Percentiles rank a stretch among this genome's conserved stretches.
phyloP scores from a whole-genome alignment of 306 rosid genomes.

The Benincasa hispida region DNA sequence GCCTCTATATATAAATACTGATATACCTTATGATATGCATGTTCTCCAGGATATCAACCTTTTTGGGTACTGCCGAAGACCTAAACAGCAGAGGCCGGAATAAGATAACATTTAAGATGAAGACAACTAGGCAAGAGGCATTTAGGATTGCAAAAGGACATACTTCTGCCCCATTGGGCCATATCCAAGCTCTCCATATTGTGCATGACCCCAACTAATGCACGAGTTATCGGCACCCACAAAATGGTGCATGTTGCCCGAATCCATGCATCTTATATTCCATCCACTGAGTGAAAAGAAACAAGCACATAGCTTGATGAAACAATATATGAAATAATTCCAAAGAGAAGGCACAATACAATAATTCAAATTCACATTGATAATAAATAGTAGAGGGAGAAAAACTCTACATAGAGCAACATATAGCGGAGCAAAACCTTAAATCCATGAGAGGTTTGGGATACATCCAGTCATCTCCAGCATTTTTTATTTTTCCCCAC shows the following conservation, averaged over 20 bases:
- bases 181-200: conserved; percentile 94
- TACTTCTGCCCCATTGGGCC: conserved; percentile 95
- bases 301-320: background rate
- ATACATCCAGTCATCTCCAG: conserved; percentile 99
- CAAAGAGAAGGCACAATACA: background rate
- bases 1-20: background rate
- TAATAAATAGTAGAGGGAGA: background rate
- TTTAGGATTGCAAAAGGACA: conserved; percentile 4
- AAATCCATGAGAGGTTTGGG: conserved; percentile 97
- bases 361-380: background rate
- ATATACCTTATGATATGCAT: conserved; percentile 74
- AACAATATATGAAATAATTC: background rate
- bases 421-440: conserved; percentile 37
- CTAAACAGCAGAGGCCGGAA: conserved; percentile 22
- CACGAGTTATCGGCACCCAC: conserved; percentile 97
- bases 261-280: conserved; percentile 97
- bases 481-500: conserved; percentile 89
- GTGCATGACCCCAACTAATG: conserved; percentile 99
- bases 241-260: conserved; percentile 91
- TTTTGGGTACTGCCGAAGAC: conserved; percentile 88
- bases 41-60: conserved; percentile 89
- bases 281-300: conserved; percentile 51
- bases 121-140: background rate
- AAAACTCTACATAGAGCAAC: background rate
- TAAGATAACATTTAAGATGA: background rate